Conservation (phyloP, 176 grass and related monocot genomes). For the Melocanna baccifera region DNA sequence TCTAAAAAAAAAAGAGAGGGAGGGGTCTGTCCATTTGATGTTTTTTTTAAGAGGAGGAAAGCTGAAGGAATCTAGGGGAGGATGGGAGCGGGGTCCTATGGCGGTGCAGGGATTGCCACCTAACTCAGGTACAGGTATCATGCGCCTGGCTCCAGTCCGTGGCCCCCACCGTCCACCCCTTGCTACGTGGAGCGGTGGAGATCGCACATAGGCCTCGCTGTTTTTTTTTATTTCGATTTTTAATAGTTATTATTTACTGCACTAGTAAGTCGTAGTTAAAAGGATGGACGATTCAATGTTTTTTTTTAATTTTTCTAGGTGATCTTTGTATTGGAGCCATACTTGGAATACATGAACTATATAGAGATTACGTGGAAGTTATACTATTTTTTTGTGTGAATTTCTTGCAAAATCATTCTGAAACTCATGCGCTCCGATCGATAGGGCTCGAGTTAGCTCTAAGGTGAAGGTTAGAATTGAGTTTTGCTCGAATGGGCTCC, state of each 20-base stretch:
- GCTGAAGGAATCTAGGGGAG: constrained; percentile 35
- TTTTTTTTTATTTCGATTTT: too few relatives aligned
- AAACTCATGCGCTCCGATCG: neutral
- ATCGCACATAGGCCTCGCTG: too few relatives aligned
- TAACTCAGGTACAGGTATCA: constrained; percentile 35
- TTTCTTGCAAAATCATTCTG: neutral
- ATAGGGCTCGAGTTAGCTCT: neutral
- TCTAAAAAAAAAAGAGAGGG: neutral
- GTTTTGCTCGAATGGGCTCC: neutral
- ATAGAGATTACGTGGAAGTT: neutral
- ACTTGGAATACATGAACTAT: neutral
- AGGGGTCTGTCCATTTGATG: constrained; percentile 24
- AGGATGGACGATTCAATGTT: neutral
- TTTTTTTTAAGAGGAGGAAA: constrained; percentile 18
- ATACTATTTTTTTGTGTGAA: neutral
- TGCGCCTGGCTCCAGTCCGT: constrained; percentile 28
- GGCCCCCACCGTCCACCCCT: neutral
- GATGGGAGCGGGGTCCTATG: constrained; percentile 18
- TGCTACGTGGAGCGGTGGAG: too few relatives aligned
- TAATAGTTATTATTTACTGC: too few relatives aligned
- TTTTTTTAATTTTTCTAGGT: neutral
- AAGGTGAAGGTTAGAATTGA: neutral
- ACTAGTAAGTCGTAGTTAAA: too few relatives aligned
- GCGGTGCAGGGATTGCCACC: constrained; percentile 28
- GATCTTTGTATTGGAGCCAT: neutral